Percentiles rank a stretch among this genome's conserved stretches.
Evolutionary conservation across 2,329 filamentous ascomycete species (phyloP).

Genomic region (Penicillium sp.): DNA sequence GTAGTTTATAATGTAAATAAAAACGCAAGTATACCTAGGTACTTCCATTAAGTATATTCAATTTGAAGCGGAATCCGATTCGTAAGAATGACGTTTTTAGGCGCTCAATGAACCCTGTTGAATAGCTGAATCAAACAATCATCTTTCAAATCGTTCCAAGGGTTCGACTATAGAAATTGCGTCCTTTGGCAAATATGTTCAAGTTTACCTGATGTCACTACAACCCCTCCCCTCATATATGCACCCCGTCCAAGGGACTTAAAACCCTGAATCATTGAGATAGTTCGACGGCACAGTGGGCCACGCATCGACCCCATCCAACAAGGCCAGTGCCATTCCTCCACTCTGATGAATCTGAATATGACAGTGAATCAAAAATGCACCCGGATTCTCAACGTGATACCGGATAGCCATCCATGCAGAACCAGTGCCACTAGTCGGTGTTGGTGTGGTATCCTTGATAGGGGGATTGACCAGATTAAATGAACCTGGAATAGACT

Average conservation of each 20-base stretch:
- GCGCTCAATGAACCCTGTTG: background rate
- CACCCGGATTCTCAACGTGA: constrained; percentile 52
- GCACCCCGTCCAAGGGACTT: background rate
- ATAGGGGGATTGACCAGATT: constrained; percentile 61
- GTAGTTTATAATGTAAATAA: no score
- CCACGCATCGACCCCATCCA: constrained; percentile 56
- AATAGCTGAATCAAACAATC: background rate
- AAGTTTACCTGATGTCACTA: background rate
- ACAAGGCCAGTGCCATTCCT: constrained; percentile 54
- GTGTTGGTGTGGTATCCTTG: constrained; percentile 55
- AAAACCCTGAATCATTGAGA: constrained; percentile 23
- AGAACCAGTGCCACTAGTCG: constrained; percentile 33
- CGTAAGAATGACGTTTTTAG: background rate
- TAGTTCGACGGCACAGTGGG: constrained; percentile 26
- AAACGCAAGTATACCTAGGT: no score
- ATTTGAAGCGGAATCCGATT: background rate
- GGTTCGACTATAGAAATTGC: background rate
- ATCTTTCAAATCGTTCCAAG: background rate
- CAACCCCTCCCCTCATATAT: no score
- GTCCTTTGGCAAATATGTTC: background rate
- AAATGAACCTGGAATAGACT: constrained; percentile 55
- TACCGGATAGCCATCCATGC: constrained; percentile 54
- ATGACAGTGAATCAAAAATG: constrained; percentile 58
- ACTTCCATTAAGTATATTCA: no score
- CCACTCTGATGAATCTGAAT: constrained; percentile 55